Evolutionary conservation across 768 basidiomycete genomes (phyloP).

Genomic region (Tricholoma furcatifolium): DNA sequence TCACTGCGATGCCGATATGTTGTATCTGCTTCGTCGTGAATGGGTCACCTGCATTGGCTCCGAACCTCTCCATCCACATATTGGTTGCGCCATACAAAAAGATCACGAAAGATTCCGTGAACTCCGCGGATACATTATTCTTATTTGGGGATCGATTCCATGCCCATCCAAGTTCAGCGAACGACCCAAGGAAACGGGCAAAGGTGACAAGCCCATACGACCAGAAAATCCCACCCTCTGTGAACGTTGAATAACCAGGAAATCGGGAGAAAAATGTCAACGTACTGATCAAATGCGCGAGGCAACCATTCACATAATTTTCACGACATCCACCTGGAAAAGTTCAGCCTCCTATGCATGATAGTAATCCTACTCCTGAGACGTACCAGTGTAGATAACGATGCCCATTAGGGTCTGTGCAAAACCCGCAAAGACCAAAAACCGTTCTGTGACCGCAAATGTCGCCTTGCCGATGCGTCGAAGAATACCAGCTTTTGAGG

Average conservation of each 20-base stretch:
- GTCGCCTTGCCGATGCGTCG: constrained; percentile 41
- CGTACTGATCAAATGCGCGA: constrained; percentile 91
- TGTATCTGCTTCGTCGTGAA: constrained; percentile 91
- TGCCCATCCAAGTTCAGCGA: constrained; percentile 87
- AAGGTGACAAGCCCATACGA: constrained; percentile 86
- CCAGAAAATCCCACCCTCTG: constrained; percentile 93
- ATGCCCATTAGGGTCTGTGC: constrained; percentile 67
- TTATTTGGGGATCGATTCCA: constrained; percentile 76
- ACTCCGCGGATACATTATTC: constrained; percentile 62
- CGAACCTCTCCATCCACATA: constrained; percentile 97
- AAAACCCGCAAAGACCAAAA: constrained; percentile 71
- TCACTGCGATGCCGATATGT: constrained; percentile 92
- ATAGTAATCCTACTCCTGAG: background rate
- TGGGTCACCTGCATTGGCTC: constrained; percentile 75
- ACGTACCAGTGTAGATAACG: constrained; percentile 71
- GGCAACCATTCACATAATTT: constrained; percentile 75
- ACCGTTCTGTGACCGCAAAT: constrained; percentile 59
- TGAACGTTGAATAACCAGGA: constrained; percentile 8
- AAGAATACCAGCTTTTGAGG: constrained; percentile 24
- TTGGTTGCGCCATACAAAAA: constrained; percentile 89
- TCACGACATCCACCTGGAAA: constrained; percentile 71
- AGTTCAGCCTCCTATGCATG: constrained; percentile 4
- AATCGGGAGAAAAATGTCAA: constrained; percentile 12
- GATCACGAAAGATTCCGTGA: constrained; percentile 77
- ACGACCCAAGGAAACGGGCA: constrained; percentile 92